Conservation (phyloP, 2,329 filamentous ascomycete genomes). For the Pezizomycotina sp. region DNA sequence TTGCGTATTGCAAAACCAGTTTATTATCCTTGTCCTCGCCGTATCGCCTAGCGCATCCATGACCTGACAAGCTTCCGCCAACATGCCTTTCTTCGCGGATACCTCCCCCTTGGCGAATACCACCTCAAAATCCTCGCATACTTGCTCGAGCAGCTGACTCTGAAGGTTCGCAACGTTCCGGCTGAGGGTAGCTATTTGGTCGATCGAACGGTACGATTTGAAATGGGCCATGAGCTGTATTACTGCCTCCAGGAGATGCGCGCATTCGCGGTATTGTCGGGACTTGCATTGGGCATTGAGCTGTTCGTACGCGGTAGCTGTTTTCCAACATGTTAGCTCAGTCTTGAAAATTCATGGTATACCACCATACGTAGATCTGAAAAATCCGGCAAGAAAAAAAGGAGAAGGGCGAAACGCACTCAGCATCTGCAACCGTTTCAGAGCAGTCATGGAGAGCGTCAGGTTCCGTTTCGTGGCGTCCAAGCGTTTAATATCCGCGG, state of each 20-base stretch:
- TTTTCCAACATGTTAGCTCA: constrained; percentile 1
- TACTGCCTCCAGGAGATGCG: constrained; percentile 81
- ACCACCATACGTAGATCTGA: too few species aligned
- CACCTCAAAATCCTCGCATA: constrained; percentile 98
- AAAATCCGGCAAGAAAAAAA: too few species aligned
- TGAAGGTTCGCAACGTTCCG: constrained; percentile 88
- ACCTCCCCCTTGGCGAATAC: constrained; percentile 83
- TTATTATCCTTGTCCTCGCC: constrained; percentile 64
- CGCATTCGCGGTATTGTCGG: constrained; percentile 86
- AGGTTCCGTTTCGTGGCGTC: constrained; percentile 94
- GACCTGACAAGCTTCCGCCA: constrained; percentile 78
- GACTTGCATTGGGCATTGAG: constrained; percentile 65
- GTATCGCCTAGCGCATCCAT: constrained; percentile 88
- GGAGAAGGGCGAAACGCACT: constrained; percentile 33
- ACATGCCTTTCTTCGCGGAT: constrained; percentile 46
- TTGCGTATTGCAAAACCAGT: constrained; percentile 97
- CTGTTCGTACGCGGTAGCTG: constrained; percentile 87
- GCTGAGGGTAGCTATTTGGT: constrained; percentile 88
- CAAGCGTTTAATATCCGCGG: constrained; percentile 90
- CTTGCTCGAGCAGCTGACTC: constrained; percentile 79
- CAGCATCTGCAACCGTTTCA: constrained; percentile 95
- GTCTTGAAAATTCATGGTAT: background rate
- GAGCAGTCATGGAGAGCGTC: constrained; percentile 89
- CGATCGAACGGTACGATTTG: constrained; percentile 92
- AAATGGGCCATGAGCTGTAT: constrained; percentile 97